A percentile compares a stretch with the other conserved stretches of the same genome.
phyloP scores from a whole-genome alignment of 805 yeast species.

The Tetrapisispora namnaoensis region DNA sequence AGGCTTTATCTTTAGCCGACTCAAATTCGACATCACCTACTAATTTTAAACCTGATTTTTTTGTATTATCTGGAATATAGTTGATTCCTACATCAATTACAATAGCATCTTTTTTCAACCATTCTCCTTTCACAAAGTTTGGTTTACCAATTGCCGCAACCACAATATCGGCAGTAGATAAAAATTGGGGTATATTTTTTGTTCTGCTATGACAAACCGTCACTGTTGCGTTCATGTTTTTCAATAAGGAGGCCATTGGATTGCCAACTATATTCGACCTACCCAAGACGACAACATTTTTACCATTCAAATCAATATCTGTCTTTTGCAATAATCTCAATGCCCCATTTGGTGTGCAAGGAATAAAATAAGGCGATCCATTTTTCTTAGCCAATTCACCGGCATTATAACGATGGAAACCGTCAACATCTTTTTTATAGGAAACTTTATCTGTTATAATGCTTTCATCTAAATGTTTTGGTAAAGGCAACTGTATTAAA shows the following conservation, averaged over 20 bases:
- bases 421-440: slow-evolving; percentile 71
- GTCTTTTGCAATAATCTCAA: slow-evolving; percentile 52
- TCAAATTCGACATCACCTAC: slow-evolving; percentile 94
- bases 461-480: slow-evolving; percentile 58
- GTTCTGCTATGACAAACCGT: slow-evolving; percentile 67
- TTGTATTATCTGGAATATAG: slow-evolving; percentile 64
- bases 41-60: slow-evolving; percentile 68
- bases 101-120: slow-evolving; percentile 77
- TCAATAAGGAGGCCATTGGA: slow-evolving; percentile 64
- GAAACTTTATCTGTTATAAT: slow-evolving; percentile 56
- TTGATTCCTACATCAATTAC: slow-evolving; percentile 95
- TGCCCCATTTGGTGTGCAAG: slow-evolving; percentile 81
- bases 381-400: slow-evolving; percentile 70
- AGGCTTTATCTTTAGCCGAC: slow-evolving; percentile 48
- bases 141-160: slow-evolving; percentile 89
- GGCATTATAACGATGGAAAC: slow-evolving; percentile 67
- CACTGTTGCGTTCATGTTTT: slow-evolving; percentile 65
- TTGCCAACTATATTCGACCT: slow-evolving; percentile 81
- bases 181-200: slow-evolving; percentile 38
- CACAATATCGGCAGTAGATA: slow-evolving; percentile 62
- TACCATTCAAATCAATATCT: slow-evolving; percentile 48
- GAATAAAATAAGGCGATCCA: slow-evolving; percentile 61
- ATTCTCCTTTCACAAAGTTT: slow-evolving; percentile 72
- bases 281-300: slow-evolving; percentile 75
- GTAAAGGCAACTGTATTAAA: slow-evolving; percentile 69